Evolutionary conservation across 2,329 filamentous ascomycete genomes (phyloP).

Genomic region (Pyrenophora tritici-repentis): DNA sequence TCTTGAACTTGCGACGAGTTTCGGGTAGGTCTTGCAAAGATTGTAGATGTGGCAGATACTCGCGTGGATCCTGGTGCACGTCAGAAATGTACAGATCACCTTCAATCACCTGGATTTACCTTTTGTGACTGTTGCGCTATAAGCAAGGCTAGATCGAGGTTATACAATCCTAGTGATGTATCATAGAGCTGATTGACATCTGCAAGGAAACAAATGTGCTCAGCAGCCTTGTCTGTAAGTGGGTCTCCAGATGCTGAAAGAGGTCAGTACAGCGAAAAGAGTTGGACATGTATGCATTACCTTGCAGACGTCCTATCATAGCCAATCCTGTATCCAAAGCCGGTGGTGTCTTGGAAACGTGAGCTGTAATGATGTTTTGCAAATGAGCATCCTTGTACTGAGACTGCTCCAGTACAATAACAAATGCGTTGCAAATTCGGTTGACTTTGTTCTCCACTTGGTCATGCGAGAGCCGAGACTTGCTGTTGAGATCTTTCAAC

Average conservation of each 20-base stretch:
- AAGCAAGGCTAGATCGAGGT: conserved; percentile 84
- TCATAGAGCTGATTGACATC: conserved; percentile 93
- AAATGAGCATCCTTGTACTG: conserved; percentile 64
- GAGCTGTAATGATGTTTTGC: conserved; percentile 91
- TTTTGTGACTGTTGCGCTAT: conserved; percentile 96
- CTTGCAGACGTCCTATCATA: conserved; percentile 74
- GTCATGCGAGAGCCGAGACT: conserved; percentile 24
- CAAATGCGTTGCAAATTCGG: conserved; percentile 81
- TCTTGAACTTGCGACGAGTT: conserved; percentile 75
- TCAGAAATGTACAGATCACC: not conserved
- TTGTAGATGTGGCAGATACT: conserved; percentile 95
- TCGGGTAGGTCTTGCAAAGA: conserved; percentile 75
- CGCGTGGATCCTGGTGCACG: conserved; percentile 70
- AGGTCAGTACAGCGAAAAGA: conserved; percentile 1
- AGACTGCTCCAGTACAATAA: conserved; percentile 65
- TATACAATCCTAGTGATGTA: conserved; percentile 85
- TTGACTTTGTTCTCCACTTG: conserved; percentile 71
- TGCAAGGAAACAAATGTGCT: conserved; percentile 96
- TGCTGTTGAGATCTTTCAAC: conserved; percentile 27
- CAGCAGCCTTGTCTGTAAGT: conserved; percentile 84
- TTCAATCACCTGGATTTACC: conserved; percentile 34
- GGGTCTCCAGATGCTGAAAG: conserved; percentile 46
- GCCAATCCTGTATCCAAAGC: conserved; percentile 83
- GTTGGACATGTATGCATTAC: conserved; percentile 33
- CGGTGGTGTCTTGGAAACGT: conserved; percentile 91